phyloP scores from a whole-genome alignment of 176 grass and related monocot genomes.

The Metroxylon sagu region DNA sequence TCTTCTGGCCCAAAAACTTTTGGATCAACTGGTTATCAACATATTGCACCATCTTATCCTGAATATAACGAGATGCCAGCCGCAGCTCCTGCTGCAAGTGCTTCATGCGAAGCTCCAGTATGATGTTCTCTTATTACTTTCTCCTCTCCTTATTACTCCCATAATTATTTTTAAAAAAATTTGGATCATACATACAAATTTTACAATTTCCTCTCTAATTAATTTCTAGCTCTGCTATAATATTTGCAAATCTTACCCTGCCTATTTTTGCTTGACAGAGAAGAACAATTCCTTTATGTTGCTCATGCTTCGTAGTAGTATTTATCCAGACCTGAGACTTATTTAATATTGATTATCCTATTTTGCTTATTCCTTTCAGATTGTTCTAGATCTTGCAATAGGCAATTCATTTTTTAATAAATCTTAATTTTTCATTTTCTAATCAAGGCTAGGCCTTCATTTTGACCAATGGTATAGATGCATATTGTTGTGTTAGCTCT shows the following conservation, averaged over 20 bases:
- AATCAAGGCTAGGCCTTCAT: background rate
- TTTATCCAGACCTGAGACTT: no score
- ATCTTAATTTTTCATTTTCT: background rate
- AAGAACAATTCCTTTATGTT: no score
- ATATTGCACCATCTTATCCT: constrained; percentile 22
- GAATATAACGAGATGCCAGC: constrained; percentile 27
- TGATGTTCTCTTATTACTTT: constrained; percentile 6
- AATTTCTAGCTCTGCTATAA: no score
- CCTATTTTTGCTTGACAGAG: no score
- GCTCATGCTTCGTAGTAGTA: no score
- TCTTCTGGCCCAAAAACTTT: constrained; percentile 25
- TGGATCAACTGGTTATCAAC: constrained; percentile 28
- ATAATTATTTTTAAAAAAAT: background rate
- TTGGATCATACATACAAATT: background rate
- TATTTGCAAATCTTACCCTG: no score
- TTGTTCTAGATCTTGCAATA: no score
- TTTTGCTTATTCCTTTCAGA: no score
- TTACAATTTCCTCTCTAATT: background rate
- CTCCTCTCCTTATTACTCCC: background rate
- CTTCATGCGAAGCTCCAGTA: constrained; percentile 42
- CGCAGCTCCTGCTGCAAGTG: constrained; percentile 25
- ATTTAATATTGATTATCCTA: no score
- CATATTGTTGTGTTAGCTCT: background rate
- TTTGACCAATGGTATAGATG: constrained; percentile 2
- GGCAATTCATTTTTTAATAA: no score